Conservation (phyloP, 441 rosid genomes). For the Erodium moschatum region DNA sequence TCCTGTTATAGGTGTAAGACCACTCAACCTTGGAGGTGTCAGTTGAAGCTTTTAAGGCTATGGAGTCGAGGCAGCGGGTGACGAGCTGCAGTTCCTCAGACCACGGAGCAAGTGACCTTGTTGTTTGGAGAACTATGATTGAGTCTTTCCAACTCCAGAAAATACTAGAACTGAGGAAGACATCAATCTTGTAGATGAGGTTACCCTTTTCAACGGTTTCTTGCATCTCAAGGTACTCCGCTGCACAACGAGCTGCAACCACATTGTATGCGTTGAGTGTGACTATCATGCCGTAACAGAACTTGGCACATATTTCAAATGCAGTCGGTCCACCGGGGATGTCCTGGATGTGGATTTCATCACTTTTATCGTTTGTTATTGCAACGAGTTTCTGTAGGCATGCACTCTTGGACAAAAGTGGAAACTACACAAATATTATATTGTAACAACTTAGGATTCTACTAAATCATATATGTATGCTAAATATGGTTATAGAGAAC, state of each 20-base stretch:
- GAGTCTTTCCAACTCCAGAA: slow-evolving; percentile 95
- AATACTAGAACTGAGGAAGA: slow-evolving; percentile 77
- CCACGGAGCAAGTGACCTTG: slow-evolving; percentile 67
- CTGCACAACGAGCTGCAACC: slow-evolving; percentile 79
- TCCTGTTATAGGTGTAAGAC: slow-evolving; percentile 85
- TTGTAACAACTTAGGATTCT: no score
- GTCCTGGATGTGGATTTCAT: slow-evolving; percentile 48
- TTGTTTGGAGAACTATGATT: slow-evolving; percentile 78
- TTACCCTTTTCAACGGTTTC: slow-evolving; percentile 77
- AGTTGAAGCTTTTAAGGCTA: slow-evolving; percentile 69
- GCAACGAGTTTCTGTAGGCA: slow-evolving; percentile 53
- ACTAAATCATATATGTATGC: background rate
- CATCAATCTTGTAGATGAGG: slow-evolving; percentile 72
- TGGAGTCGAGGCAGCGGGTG: slow-evolving; percentile 78
- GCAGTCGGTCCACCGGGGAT: slow-evolving; percentile 88
- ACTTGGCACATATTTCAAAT: slow-evolving; percentile 41
- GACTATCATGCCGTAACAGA: slow-evolving; percentile 63
- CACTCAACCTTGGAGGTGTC: slow-evolving; percentile 67
- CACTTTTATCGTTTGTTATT: slow-evolving; percentile 42
- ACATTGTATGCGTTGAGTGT: slow-evolving; percentile 82
- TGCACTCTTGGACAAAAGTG: slow-evolving; percentile 78
- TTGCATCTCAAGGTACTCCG: slow-evolving; percentile 89
- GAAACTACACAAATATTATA: slow-evolving; percentile 49
- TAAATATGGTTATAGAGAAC: background rate
- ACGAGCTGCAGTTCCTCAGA: slow-evolving; percentile 78